Evolutionary conservation across 352 stramenopile species (phyloP), one percentile per base, ranked within the genome.

Genomic region (Pythium rishiriense): DNA sequence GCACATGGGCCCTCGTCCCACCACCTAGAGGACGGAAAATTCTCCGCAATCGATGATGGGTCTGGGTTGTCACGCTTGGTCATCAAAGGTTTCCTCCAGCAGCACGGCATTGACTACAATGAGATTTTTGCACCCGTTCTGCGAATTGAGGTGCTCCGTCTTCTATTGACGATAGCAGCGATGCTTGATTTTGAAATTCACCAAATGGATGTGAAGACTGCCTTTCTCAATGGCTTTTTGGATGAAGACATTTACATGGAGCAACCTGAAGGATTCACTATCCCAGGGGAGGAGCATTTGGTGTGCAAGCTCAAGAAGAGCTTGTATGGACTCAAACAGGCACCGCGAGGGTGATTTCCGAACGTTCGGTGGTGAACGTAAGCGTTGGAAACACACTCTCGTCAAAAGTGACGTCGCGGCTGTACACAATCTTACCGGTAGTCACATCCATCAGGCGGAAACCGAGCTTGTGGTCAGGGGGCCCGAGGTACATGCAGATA

Each of bases 161-260:
- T 42, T 17, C 35, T 42, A 14, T 14, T 42, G 4, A 15, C 35
- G 11, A 42, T 42, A 19, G 35, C 5, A 15, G 63, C 63, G 2
- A 19, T 54, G 1, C 47, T 69, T 0, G 56, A 76, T 37, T 66
- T 58, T 21, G 57, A 70, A 29, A 52, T 70, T n/a, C 41, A 66
- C 10, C 65, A 73, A 19, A 70, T 73, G 56, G 70, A 76, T 71
- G 50, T 73, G 7, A 68, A 71, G 19, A 76, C 61, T 0, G 66
- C 57, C 0, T 76, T 73, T 25, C 26, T 71, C 3, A 57, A 76
- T 29, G 57, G 65, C 3, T 35, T 19, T 2, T 48, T 76, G 0
- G 43, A 66, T 1, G 62, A 71, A 35, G 60, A 71, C 10, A 58
- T 73, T 0, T 73, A 69, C 58, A 69, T 37, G 31, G 31, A 37